A percentile compares a stretch with the other conserved stretches of the same genome.
Evolutionary conservation across 208 protist genomes (phyloP).

Genomic region (Trypanosoma platydactyli): DNA sequence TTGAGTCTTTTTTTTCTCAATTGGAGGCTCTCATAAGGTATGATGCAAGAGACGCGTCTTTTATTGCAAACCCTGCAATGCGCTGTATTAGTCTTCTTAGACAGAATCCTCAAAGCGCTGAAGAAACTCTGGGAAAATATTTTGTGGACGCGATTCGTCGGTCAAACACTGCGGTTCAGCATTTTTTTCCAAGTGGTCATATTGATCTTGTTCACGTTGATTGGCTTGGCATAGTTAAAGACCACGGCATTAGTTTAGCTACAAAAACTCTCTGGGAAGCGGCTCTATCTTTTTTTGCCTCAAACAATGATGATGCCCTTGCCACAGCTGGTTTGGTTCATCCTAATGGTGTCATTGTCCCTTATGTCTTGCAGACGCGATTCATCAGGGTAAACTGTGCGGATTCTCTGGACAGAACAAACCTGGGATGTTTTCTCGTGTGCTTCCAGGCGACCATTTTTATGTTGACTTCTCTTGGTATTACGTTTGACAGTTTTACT

Average conservation of each 20-base stretch:
- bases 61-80: slow-evolving; percentile 37
- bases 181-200: slow-evolving; percentile 35
- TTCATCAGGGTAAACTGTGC: slow-evolving; percentile 93
- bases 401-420: slow-evolving; percentile 94
- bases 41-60: slow-evolving; percentile 38
- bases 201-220: slow-evolving; percentile 84
- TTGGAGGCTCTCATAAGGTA: slow-evolving; percentile 56
- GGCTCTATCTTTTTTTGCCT: slow-evolving; percentile 56
- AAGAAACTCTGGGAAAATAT: slow-evolving; percentile 63
- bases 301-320: slow-evolving; percentile 47
- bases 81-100: slow-evolving; percentile 86
- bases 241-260: slow-evolving; percentile 71
- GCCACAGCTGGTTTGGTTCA: slow-evolving; percentile 69
- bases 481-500: slow-evolving; percentile 50
- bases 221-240: slow-evolving; percentile 77
- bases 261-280: slow-evolving; percentile 69
- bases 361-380: slow-evolving; percentile 56
- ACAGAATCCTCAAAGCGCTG: slow-evolving; percentile 57
- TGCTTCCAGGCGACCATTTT: slow-evolving; percentile 76
- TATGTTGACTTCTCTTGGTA: slow-evolving; percentile 73
- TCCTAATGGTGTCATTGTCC: slow-evolving; percentile 44
- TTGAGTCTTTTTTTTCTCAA: slow-evolving; percentile 50
- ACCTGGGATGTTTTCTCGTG: slow-evolving; percentile 92
- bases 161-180: slow-evolving; percentile 39
- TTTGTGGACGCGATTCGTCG: slow-evolving; percentile 65